A percentile compares a stretch with the other conserved stretches of the same genome.
Conservation (phyloP, 1,284 basidiomycete genomes). For the Ganoderma lingzhi region DNA sequence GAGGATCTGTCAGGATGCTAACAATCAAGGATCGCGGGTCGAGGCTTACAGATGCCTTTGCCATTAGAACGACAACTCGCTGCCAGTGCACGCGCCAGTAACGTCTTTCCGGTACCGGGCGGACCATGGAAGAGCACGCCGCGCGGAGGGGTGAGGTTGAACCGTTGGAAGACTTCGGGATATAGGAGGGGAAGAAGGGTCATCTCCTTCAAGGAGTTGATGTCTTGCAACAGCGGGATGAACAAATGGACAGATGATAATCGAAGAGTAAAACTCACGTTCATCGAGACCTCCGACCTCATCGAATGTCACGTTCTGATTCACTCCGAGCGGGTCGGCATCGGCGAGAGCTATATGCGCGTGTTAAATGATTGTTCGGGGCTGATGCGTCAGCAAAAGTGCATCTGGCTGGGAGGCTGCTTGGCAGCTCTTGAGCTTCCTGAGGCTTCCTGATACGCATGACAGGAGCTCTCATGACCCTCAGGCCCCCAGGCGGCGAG, state of each 20-base stretch:
- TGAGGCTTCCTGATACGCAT: not conserved
- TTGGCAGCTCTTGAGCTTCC: no score
- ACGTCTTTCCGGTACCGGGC: constrained; percentile 94
- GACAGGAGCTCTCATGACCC: not conserved
- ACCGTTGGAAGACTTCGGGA: constrained; percentile 97
- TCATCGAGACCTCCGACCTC: constrained; percentile 97
- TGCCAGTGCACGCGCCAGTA: constrained; percentile 93
- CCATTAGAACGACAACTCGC: constrained; percentile 93
- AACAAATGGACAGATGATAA: constrained; percentile 9
- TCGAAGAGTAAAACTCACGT: constrained; percentile 62
- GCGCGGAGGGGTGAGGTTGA: constrained; percentile 94
- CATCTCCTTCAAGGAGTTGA: constrained; percentile 99
- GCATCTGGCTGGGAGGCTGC: no score
- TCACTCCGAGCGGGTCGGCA: constrained; percentile 94
- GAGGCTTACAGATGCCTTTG: constrained; percentile 82
- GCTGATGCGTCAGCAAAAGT: no score
- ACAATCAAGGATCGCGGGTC: not conserved
- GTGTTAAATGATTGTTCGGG: constrained; percentile 22
- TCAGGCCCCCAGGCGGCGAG: no score
- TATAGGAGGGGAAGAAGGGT: constrained; percentile 95
- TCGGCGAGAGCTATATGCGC: constrained; percentile 82
- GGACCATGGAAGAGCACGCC: constrained; percentile 98
- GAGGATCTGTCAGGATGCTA: not conserved
- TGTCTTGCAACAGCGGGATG: constrained; percentile 62
- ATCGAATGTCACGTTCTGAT: constrained; percentile 94